Base-by-base conservation (phyloP, 2,329 filamentous ascomycete species). In the Trichoderma asperellum region DNA sequence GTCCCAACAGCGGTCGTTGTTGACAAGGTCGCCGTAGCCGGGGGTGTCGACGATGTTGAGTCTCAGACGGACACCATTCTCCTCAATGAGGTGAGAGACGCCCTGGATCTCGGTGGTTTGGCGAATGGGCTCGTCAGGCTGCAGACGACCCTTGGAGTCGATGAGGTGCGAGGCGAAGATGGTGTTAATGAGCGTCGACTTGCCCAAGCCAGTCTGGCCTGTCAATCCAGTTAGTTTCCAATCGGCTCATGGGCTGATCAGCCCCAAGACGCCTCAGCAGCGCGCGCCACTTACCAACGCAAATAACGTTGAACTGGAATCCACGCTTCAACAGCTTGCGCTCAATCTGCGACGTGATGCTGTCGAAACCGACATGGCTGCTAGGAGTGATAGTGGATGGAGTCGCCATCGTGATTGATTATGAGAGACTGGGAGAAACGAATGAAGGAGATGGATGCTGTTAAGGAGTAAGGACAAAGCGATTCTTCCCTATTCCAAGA, bases 1-100 rank as follows among this genome's bases (percentile, higher is more conserved):
- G 80, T 99, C 96, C 96, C 96, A 99, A 90, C 96, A 99, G 88
- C 96, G 92, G 85, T 99, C 96, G 83, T 99, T 99, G 89, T 99
- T 99, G 83, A 99, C 96, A 79, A 97, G 89, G 79, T 99, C 96
- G 79, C 96, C 96, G 79, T 99, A 99, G 73, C 96, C 96, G 73
- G 96, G 96, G 73, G 96, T 99, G 81, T 99, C 96, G 78, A 99
- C 96, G 79, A 99, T 99, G 89, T 98, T 99, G 79, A 99, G 87
- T 77, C 96, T 89, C 78, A 99, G 90, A 79, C 96, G 94, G 75
- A 99, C 96, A 76, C 96, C 96, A 81, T 99, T 99, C 86, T 99
- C 96, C 87, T 99, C 96, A 80, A 99, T 97, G 82, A 97, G 94
- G 86, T 99, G 96, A 73, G 96, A 98, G 74, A 96, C 95, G 65